Conservation (phyloP, 139 green algal species). For the Micromonas pusilla region DNA sequence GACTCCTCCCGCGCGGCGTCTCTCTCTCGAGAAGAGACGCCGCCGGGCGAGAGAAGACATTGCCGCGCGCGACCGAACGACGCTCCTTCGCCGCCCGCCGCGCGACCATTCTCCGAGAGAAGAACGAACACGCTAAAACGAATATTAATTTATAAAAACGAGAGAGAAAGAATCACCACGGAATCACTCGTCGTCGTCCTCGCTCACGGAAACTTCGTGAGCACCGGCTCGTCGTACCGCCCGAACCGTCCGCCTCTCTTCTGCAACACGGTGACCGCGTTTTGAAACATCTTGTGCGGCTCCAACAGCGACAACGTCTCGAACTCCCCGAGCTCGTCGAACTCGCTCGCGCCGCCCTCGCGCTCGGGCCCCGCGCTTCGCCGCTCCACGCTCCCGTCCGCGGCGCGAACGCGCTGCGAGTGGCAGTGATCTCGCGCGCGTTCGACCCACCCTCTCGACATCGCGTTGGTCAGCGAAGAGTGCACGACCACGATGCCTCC, state of each 20-base stretch:
- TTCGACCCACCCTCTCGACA: slow-evolving; percentile 8
- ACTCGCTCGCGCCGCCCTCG: no score
- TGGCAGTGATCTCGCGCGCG: not conserved
- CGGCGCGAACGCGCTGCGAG: not conserved
- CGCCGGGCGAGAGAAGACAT: no score
- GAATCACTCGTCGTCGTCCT: not conserved
- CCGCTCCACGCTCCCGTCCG: no score
- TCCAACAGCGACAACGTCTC: slow-evolving; percentile 8
- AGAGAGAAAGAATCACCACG: not conserved
- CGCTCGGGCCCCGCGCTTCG: no score
- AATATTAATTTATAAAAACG: not conserved
- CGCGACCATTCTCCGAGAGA: no score
- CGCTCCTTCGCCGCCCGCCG: no score
- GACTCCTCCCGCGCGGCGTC: no score
- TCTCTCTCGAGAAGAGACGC: no score
- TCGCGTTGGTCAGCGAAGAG: slow-evolving; percentile 9
- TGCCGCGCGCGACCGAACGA: no score
- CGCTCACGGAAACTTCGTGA: slow-evolving; percentile 12
- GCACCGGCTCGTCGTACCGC: not conserved
- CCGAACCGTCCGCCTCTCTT: not conserved
- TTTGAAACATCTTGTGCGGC: slow-evolving; percentile 19
- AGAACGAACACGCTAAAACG: no score
- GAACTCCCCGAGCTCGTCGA: no score
- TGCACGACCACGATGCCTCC: slow-evolving; percentile 10
- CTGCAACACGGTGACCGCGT: slow-evolving; percentile 15